Evolutionary conservation across 2,329 filamentous ascomycete genomes (phyloP).

Genomic region (Celoporthe dispersa): DNA sequence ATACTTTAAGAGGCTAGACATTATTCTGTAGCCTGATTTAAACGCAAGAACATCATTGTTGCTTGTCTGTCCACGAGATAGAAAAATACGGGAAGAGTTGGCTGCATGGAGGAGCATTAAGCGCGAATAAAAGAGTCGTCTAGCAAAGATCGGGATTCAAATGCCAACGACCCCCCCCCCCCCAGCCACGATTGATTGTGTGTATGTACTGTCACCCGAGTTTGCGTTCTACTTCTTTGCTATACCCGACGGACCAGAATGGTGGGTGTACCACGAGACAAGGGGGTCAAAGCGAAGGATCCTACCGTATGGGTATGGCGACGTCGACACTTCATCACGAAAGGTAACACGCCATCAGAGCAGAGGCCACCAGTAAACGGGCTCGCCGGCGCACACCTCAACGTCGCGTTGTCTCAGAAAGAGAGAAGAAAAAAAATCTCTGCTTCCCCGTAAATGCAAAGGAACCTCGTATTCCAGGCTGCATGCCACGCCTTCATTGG

Average conservation of each 20-base stretch:
- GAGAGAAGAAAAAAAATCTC: background rate
- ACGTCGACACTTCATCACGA: background rate
- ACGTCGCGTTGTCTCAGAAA: background rate
- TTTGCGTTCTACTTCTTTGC: background rate
- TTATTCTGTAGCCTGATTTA: background rate
- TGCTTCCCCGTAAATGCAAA: constrained; percentile 2
- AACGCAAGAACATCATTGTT: background rate
- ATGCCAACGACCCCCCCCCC: background rate
- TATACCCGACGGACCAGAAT: background rate
- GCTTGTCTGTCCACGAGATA: background rate
- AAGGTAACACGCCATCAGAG: background rate
- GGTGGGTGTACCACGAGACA: background rate
- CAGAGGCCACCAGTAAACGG: background rate
- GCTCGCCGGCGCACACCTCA: background rate
- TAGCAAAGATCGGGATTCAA: background rate
- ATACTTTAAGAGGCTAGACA: background rate
- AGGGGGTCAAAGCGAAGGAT: background rate
- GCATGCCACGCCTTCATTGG: constrained; percentile 2
- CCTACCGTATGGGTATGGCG: background rate
- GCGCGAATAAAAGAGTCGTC: background rate
- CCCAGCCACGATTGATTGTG: background rate
- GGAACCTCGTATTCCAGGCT: constrained; percentile 7
- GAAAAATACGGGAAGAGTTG: background rate
- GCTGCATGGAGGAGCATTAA: background rate
- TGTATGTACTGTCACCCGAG: background rate